A percentile compares a stretch with the other conserved stretches of the same genome.
Conservation (phyloP, 768 basidiomycete species). For the Kwoniella mangroviensis region DNA sequence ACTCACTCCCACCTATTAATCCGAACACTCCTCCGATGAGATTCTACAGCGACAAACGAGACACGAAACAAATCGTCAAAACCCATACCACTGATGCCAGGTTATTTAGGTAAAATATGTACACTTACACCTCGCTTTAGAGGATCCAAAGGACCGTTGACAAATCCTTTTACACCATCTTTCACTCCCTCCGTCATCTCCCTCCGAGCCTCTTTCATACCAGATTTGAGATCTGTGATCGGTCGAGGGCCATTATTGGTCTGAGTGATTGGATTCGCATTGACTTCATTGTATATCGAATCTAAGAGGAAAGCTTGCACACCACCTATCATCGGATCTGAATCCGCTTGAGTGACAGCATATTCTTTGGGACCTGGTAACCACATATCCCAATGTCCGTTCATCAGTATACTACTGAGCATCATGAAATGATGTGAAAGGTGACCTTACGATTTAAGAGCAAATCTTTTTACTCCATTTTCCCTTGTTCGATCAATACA, state of each 20-base stretch:
- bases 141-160: slow-evolving; percentile 56
- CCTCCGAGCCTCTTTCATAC: slow-evolving; percentile 57
- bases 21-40: slow-evolving; percentile 2
- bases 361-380: slow-evolving; percentile 63
- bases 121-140: slow-evolving; percentile 57
- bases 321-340: slow-evolving; percentile 64
- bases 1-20: slow-evolving; percentile 12
- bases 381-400: too few species aligned
- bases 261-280: slow-evolving; percentile 53
- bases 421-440: too few species aligned
- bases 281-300: neutral
- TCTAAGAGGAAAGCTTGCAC: slow-evolving; percentile 60
- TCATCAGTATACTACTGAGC: too few species aligned
- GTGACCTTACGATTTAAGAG: slow-evolving; percentile 62
- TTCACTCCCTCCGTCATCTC: slow-evolving; percentile 1
- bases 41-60: neutral
- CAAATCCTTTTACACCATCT: slow-evolving; percentile 59
- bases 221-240: slow-evolving; percentile 55
- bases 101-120: too few species aligned
- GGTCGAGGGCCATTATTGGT: neutral
- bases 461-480: slow-evolving; percentile 60
- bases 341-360: slow-evolving; percentile 57
- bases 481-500: slow-evolving; percentile 61
- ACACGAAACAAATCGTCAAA: too few species aligned
- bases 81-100: too few species aligned